Percentiles rank a stretch among this genome's conserved stretches.
phyloP scores from a whole-genome alignment of 208 protist genomes.

The Leishmania braziliensis region DNA sequence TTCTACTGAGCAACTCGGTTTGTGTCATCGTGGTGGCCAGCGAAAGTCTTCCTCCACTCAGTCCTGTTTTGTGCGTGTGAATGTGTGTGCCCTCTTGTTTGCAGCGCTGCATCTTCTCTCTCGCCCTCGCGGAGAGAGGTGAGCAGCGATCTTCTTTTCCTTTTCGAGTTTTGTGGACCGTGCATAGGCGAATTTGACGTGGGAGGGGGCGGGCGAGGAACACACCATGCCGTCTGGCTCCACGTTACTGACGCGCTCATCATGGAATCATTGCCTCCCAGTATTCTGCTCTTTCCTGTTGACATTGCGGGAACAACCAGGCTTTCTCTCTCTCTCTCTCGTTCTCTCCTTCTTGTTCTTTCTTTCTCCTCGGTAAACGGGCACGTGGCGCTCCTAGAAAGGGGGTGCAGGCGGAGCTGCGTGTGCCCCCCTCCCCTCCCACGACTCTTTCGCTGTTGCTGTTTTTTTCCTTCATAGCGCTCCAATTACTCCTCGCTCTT shows the following conservation, averaged over 20 bases:
- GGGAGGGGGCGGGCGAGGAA: background rate
- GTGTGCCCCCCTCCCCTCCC: background rate
- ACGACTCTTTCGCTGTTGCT: background rate
- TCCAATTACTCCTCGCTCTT: background rate
- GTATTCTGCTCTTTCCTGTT: background rate
- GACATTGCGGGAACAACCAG: background rate
- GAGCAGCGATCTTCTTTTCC: background rate
- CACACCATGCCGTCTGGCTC: background rate
- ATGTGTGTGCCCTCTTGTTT: conserved; percentile 1
- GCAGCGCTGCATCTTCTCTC: conserved; percentile 14
- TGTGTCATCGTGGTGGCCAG: too few relatives aligned
- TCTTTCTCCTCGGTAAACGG: background rate
- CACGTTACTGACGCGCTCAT: background rate
- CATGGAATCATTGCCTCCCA: background rate
- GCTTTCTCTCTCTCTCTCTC: background rate
- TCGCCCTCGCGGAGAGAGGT: background rate
- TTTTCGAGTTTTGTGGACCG: background rate
- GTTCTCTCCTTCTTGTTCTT: background rate
- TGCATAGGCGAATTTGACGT: background rate
- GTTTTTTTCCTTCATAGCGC: background rate
- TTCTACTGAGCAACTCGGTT: conserved; percentile 61
- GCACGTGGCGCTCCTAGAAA: background rate
- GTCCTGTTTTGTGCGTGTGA: background rate
- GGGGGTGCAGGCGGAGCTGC: background rate
- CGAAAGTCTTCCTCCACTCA: background rate